phyloP scores from a whole-genome alignment of 2,329 filamentous ascomycete species.

The Monilinia laxa region DNA sequence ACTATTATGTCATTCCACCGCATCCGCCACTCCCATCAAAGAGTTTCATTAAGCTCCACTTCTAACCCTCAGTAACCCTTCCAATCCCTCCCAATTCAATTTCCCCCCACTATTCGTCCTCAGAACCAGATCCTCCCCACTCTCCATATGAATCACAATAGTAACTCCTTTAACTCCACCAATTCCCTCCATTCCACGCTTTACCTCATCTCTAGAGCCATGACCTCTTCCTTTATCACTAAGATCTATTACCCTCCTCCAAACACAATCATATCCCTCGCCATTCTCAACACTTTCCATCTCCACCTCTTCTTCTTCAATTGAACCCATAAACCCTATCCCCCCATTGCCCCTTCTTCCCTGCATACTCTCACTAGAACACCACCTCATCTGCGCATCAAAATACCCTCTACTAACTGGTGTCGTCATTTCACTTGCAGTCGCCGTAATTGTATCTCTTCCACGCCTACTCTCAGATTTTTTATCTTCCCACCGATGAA shows the following conservation, averaged over 20 bases:
- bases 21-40: no score
- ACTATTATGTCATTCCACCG: no score
- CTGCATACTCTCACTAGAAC: not conserved
- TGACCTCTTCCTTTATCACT: not conserved
- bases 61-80: not conserved
- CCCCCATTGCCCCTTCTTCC: not conserved
- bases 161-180: slow-evolving; percentile 32
- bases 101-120: not conserved
- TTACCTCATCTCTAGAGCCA: not conserved
- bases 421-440: not conserved
- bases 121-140: slow-evolving; percentile 34
- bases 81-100: not conserved
- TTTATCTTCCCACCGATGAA: not conserved
- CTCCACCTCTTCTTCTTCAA: not conserved
- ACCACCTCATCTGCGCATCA: slow-evolving; percentile 6
- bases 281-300: not conserved
- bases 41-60: not conserved
- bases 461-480: not conserved
- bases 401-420: slow-evolving; percentile 10
- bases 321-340: not conserved
- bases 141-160: slow-evolving; percentile 32
- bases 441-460: not conserved
- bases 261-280: slow-evolving; percentile 32
- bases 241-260: slow-evolving; percentile 30
- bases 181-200: not conserved